A percentile compares a stretch with the other conserved stretches of the same genome.
These are phyloP conservation scores for Kockiozyma suomiensis DNA, from an alignment of 805 yeast genomes.

Conservation along the genomic window DNA sequence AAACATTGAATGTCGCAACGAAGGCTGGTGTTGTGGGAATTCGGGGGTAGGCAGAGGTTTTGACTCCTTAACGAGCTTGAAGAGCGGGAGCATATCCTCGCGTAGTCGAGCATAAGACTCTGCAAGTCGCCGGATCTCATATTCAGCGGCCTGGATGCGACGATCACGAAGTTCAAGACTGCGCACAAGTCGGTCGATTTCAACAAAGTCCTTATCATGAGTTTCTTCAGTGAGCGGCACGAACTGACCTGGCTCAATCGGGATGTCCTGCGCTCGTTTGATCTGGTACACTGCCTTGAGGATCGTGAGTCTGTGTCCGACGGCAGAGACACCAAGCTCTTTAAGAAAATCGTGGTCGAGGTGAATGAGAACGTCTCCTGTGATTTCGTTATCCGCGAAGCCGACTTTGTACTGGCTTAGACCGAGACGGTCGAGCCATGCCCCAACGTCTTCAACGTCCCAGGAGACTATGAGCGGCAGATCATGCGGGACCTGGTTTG, in stretches of 20 bases:
- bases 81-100: conserved; percentile 66
- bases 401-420: conserved; percentile 19
- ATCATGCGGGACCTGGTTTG: background rate
- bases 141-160: conserved; percentile 42
- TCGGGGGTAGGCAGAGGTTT: conserved; percentile 39
- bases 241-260: conserved; percentile 34
- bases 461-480: conserved; percentile 19
- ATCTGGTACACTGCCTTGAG: conserved; percentile 63
- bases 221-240: conserved; percentile 32
- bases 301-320: conserved; percentile 60
- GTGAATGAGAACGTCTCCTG: conserved; percentile 72
- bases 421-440: conserved; percentile 27
- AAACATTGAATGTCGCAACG: conserved; percentile 34
- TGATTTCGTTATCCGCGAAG: conserved; percentile 57
- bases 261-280: conserved; percentile 40
- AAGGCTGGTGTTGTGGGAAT: conserved; percentile 34
- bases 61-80: conserved; percentile 61
- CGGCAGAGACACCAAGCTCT: conserved; percentile 64
- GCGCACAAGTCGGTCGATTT: conserved; percentile 25
- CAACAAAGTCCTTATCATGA: conserved; percentile 38
- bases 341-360: conserved; percentile 68
- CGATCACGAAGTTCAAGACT: conserved; percentile 37
- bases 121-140: conserved; percentile 46
- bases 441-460: conserved; percentile 27
- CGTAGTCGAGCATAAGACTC: conserved; percentile 53